A percentile compares a stretch with the other conserved stretches of the same genome.
Evolutionary conservation across 305 asterid species (phyloP).

Genomic region (Nicotiana rustica): DNA sequence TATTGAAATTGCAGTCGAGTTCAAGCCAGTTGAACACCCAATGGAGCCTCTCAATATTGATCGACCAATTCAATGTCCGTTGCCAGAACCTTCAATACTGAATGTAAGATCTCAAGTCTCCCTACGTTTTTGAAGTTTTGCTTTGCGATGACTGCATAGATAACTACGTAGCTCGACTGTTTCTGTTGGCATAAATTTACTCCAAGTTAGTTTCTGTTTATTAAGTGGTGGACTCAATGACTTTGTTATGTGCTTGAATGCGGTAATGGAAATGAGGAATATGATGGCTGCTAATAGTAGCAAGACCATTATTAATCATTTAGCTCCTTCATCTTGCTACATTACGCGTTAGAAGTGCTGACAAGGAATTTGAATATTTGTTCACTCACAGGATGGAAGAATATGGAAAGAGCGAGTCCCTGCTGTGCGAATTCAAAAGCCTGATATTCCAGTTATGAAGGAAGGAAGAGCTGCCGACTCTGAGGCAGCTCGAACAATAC

Average conservation of each 20-base stretch:
- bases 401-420: constrained; percentile 88
- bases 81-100: constrained; percentile 89
- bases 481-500: constrained; percentile 49
- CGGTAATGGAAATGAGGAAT: not conserved
- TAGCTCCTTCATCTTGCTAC: not conserved
- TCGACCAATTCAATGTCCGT: constrained; percentile 81
- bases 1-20: constrained; percentile 69
- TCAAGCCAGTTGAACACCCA: constrained; percentile 86
- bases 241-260: too few relatives aligned
- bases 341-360: not conserved
- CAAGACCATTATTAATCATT: not conserved
- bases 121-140: not conserved
- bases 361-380: not conserved
- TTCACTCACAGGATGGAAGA: constrained; percentile 67
- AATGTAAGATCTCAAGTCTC: constrained; percentile 56
- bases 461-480: constrained; percentile 48
- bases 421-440: constrained; percentile 47
- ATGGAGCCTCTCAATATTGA: constrained; percentile 79
- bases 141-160: not conserved
- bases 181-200: not conserved
- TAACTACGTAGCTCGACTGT: not conserved
- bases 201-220: not conserved
- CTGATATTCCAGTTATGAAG: constrained; percentile 55
- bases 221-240: not conserved
- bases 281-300: not conserved